These are phyloP conservation scores for Globisporangium nodosum DNA, from an alignment of 352 stramenopile genomes.

Conservation along the genomic window DNA sequence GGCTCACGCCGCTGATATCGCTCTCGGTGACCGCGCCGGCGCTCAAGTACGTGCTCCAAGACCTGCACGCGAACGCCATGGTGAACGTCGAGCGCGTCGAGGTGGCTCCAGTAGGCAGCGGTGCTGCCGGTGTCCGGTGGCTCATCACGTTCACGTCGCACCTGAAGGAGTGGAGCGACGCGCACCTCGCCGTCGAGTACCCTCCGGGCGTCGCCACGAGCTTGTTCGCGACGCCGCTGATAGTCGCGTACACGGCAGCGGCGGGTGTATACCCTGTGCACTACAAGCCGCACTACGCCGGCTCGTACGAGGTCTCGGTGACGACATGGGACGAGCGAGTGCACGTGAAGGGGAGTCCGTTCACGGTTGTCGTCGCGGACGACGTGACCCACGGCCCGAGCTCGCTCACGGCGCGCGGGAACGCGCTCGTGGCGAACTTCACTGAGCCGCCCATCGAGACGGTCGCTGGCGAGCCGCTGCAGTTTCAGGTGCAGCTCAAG, in stretches of 20 bases:
- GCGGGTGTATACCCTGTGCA: slow-evolving; percentile 87
- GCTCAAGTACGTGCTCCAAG: slow-evolving; percentile 61
- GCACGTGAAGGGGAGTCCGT: slow-evolving; percentile 88
- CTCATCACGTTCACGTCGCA: slow-evolving; percentile 90
- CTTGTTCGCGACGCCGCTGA: slow-evolving; percentile 41
- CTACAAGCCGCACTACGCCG: slow-evolving; percentile 90
- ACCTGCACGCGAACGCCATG: slow-evolving; percentile 33
- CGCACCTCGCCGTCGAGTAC: slow-evolving; percentile 74
- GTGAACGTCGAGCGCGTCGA: slow-evolving; percentile 36
- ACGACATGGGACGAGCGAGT: slow-evolving; percentile 53
- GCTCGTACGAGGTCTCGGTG: slow-evolving; percentile 87
- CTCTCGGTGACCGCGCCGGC: slow-evolving; percentile 47
- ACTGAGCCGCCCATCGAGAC: slow-evolving; percentile 45
- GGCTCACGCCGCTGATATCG: slow-evolving; percentile 58
- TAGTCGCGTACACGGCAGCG: slow-evolving; percentile 40
- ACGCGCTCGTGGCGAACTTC: slow-evolving; percentile 69
- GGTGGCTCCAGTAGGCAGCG: slow-evolving; percentile 11
- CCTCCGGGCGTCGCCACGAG: slow-evolving; percentile 29
- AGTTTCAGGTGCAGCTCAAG: slow-evolving; percentile 90
- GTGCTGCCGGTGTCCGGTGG: slow-evolving; percentile 70
- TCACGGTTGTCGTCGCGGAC: slow-evolving; percentile 76
- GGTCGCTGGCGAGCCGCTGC: slow-evolving; percentile 39
- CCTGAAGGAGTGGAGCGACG: slow-evolving; percentile 64
- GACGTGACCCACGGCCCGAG: slow-evolving; percentile 64
- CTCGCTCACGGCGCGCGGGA: slow-evolving; percentile 58